These are phyloP conservation scores for Holtermanniella nyarrowii DNA, from an alignment of 768 basidiomycete species.

Conservation along the genomic window DNA sequence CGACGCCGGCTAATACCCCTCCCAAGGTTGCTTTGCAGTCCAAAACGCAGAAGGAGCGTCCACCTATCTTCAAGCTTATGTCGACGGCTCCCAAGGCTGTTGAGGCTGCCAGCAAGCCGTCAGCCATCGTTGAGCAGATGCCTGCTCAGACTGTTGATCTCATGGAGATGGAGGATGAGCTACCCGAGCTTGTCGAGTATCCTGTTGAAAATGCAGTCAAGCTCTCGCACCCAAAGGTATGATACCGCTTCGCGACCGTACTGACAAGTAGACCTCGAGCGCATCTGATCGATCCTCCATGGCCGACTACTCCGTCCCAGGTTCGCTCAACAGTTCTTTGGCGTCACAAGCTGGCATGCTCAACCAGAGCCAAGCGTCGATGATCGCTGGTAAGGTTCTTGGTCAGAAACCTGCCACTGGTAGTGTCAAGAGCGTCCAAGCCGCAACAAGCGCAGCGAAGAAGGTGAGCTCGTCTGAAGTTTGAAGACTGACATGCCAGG, in stretches of 20 bases:
- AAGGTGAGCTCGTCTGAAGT: conserved; percentile 51
- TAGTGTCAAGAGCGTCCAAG: conserved; percentile 65
- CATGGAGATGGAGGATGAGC: neutral
- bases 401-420: conserved; percentile 27
- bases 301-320: conserved; percentile 3
- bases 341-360: conserved; percentile 6
- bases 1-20: neutral
- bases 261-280: neutral
- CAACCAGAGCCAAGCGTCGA: conserved; percentile 8
- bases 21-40: neutral
- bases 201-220: neutral
- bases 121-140: neutral
- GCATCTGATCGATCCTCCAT: no score
- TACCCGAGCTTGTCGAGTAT: neutral
- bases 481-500: conserved; percentile 46
- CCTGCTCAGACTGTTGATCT: neutral
- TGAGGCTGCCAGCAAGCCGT: neutral
- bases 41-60: neutral
- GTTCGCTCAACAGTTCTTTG: conserved; percentile 10
- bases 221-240: neutral
- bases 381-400: conserved; percentile 17
- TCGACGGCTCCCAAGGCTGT: neutral
- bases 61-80: neutral
- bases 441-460: conserved; percentile 73
- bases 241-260: conserved; percentile 1